Evolutionary conservation across 306 rosid species (phyloP), one percentile per base, ranked within the genome.

Genomic region (Echinosophora koreensis): DNA sequence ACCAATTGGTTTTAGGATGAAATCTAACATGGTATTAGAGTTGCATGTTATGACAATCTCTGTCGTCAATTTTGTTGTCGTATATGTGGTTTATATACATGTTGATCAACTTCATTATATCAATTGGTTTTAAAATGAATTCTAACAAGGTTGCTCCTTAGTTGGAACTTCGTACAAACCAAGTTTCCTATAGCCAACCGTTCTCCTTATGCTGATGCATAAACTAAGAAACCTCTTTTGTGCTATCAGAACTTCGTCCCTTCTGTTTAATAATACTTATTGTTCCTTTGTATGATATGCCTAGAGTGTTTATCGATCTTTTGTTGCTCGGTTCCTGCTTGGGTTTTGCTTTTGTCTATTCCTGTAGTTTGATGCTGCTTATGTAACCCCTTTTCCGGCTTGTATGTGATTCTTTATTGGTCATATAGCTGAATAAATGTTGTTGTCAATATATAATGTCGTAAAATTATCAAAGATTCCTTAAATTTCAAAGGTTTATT

Each of bases 361-460:
- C 22, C 59, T 35, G 5, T 11, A n/a, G 83, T 71, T 62, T 62
- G 77, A 51, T 63, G 58, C 71, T 55, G 64, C 49, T 71, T 4
- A 51, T 55, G 65, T n/a, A 41, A 62, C 77, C 27, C n/a, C 9
- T 6, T n/a, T 32, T 37, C 15, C 8, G 0, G 49, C 12, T 42
- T 42, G 8, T 11, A 44, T 8, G 44, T 39, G 2, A 9, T 44
- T 2, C 14, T 9, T 9, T 10, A 10, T 9, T 0, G 50, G 50
- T 44, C 50, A 11, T 5, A 15, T 16, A 35, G 63, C 6, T 52
- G 75, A 52, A 10, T 11, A 52, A 15, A 9, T 50, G 58, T 11
- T 34, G 22, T 49, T 13, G 58, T 52, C 28, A 18, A 52, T 1
- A 14, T 9, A 61, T 61, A 34, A 32, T 61, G 4, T 15, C 68